A percentile compares a stretch with the other conserved stretches of the same genome.
phyloP scores from a whole-genome alignment of 345 rosid genomes.

The Ceriops decandra region DNA sequence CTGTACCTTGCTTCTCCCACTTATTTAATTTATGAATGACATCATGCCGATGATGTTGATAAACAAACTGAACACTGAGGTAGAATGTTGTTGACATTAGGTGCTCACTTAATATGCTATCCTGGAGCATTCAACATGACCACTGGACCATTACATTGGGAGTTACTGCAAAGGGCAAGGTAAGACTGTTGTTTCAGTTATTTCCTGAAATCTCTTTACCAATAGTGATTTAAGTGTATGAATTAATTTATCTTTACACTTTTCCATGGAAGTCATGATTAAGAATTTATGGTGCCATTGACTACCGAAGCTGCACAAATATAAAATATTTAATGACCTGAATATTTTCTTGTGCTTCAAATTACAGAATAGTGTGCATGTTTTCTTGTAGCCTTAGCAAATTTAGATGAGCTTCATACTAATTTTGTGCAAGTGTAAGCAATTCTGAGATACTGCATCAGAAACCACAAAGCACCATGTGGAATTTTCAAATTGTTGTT shows the following conservation, averaged over 20 bases:
- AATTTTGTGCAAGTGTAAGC: no score
- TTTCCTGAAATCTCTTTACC: background rate
- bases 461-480: no score
- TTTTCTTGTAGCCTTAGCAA: background rate
- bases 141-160: slow-evolving; percentile 95
- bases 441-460: no score
- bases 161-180: slow-evolving; percentile 90
- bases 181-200: slow-evolving; percentile 13
- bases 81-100: slow-evolving; percentile 35
- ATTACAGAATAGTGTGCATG: slow-evolving; percentile 1
- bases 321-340: background rate
- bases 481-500: no score
- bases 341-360: slow-evolving; percentile 8
- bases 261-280: background rate
- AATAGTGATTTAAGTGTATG: background rate
- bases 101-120: slow-evolving; percentile 92
- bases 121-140: slow-evolving; percentile 99
- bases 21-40: background rate
- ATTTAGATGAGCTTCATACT: background rate
- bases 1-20: background rate
- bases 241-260: background rate
- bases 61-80: slow-evolving; percentile 11
- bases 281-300: background rate
- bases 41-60: background rate
- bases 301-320: background rate